These are phyloP conservation scores for Arthrobotrys pseudoclavata DNA, from an alignment of 2,329 filamentous ascomycete species.

Conservation along the genomic window DNA sequence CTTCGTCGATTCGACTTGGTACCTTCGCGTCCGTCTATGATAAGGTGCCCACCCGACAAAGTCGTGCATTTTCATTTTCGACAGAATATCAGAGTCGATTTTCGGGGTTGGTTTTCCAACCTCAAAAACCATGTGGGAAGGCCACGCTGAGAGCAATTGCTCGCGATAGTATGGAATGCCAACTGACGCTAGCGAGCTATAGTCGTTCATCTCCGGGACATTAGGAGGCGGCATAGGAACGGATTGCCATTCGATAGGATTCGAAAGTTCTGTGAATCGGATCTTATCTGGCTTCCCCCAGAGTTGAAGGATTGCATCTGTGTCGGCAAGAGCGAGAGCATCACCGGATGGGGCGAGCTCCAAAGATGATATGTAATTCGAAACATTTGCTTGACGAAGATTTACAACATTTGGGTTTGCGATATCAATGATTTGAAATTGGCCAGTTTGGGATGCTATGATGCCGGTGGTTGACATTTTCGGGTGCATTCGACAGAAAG, in stretches of 20 bases:
- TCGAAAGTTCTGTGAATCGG: conserved; percentile 85
- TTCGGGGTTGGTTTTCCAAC: conserved; percentile 83
- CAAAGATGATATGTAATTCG: conserved; percentile 80
- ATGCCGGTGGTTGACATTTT: conserved; percentile 95
- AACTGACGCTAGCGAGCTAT: conserved; percentile 84
- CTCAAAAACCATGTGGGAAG: conserved; percentile 84
- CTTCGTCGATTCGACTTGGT: conserved; percentile 85
- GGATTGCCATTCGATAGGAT: conserved; percentile 82
- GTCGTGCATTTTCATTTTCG: conserved; percentile 78
- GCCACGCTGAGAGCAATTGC: conserved; percentile 87
- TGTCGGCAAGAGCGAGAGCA: conserved; percentile 83
- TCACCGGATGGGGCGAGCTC: conserved; percentile 91
- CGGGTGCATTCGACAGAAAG: conserved; percentile 96
- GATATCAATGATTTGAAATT: conserved; percentile 95
- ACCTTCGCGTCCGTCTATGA: conserved; percentile 78
- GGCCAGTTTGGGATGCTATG: conserved; percentile 89
- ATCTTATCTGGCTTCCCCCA: conserved; percentile 91
- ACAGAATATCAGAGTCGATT: conserved; percentile 78
- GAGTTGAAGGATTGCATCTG: conserved; percentile 82
- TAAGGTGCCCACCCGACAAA: conserved; percentile 84
- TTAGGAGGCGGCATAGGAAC: conserved; percentile 72
- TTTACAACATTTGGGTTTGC: conserved; percentile 92
- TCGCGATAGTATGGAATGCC: conserved; percentile 97
- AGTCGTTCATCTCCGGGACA: conserved; percentile 77
- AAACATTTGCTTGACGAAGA: conserved; percentile 83